Percentiles rank a stretch among this genome's conserved stretches.
These are phyloP conservation scores for Coniosporium apollinis DNA, from an alignment of 495 filamentous ascomycete genomes.

Conservation along the genomic window DNA sequence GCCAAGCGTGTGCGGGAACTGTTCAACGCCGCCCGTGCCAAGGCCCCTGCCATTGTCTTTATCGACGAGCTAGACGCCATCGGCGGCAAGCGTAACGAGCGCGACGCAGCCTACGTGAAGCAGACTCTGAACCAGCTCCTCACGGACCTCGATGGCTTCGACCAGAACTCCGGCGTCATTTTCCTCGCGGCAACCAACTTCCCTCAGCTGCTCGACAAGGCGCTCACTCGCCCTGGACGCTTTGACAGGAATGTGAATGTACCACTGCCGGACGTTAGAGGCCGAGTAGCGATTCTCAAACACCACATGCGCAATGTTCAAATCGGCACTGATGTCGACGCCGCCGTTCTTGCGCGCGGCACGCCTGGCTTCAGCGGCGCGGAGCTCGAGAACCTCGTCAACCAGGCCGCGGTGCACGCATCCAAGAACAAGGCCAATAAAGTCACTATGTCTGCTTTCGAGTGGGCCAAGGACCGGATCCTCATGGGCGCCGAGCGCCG, in stretches of 20 bases:
- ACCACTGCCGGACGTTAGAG: slow-evolving; percentile 85
- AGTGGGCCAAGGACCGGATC: slow-evolving; percentile 97
- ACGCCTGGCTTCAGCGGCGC: slow-evolving; percentile 90
- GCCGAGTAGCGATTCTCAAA: slow-evolving; percentile 76
- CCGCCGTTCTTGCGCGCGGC: slow-evolving; percentile 63
- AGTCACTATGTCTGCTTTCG: slow-evolving; percentile 67
- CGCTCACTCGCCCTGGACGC: slow-evolving; percentile 80
- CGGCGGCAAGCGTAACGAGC: slow-evolving; percentile 79
- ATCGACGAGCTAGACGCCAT: slow-evolving; percentile 97
- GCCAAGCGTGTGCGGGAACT: slow-evolving; percentile 95
- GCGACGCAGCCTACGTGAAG: slow-evolving; percentile 90
- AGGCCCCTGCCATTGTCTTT: slow-evolving; percentile 92
- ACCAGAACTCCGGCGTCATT: slow-evolving; percentile 83
- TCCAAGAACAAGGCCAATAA: slow-evolving; percentile 57
- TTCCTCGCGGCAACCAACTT: slow-evolving; percentile 94
- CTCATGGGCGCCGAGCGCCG: slow-evolving; percentile 90
- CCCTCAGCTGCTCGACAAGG: slow-evolving; percentile 84
- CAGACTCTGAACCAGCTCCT: slow-evolving; percentile 95
- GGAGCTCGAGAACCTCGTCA: slow-evolving; percentile 89
- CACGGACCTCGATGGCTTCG: slow-evolving; percentile 95
- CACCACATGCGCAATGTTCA: slow-evolving; percentile 85
- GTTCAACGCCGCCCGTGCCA: slow-evolving; percentile 72
- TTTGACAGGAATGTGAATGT: slow-evolving; percentile 87
- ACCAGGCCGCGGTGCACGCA: slow-evolving; percentile 86
- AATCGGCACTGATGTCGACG: slow-evolving; percentile 59